phyloP scores from a whole-genome alignment of 2,329 filamentous ascomycete species.

The Leptographium galeiforme region DNA sequence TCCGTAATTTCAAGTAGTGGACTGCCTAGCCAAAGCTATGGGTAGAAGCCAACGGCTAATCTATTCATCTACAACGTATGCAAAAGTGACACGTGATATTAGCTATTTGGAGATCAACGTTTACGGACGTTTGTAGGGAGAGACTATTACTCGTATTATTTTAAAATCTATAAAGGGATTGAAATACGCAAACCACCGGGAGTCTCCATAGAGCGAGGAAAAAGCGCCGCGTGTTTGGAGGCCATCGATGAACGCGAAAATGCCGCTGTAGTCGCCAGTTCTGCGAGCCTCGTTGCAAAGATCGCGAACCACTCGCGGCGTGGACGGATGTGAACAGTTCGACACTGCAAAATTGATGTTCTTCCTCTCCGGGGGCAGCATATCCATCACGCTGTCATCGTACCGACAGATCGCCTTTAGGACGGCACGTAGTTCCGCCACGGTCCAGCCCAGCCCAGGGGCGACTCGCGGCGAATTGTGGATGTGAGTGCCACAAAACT shows the following conservation, averaged over 20 bases:
- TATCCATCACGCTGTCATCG: background rate
- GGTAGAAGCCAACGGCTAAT: no score
- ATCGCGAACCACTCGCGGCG: no score
- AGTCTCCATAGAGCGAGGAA: background rate
- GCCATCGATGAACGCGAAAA: background rate
- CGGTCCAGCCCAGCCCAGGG: background rate
- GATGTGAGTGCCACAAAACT: background rate
- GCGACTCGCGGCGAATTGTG: background rate
- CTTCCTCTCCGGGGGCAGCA: background rate
- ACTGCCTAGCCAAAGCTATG: no score
- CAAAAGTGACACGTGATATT: no score
- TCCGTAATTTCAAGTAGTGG: no score
- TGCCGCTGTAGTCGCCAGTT: background rate
- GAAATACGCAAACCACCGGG: background rate
- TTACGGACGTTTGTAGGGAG: no score
- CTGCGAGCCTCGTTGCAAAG: no score
- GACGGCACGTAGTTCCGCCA: background rate
- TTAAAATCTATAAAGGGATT: no score
- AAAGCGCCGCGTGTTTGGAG: background rate
- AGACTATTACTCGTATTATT: no score
- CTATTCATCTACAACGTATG: no score
- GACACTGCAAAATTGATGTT: background rate
- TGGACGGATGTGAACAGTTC: background rate
- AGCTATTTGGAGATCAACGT: no score
- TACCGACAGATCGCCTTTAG: background rate